Evolutionary conservation across 106 monocot genomes (phyloP), one percentile per base, ranked within the genome.

Genomic region (Dioscorea zingiberensis): DNA sequence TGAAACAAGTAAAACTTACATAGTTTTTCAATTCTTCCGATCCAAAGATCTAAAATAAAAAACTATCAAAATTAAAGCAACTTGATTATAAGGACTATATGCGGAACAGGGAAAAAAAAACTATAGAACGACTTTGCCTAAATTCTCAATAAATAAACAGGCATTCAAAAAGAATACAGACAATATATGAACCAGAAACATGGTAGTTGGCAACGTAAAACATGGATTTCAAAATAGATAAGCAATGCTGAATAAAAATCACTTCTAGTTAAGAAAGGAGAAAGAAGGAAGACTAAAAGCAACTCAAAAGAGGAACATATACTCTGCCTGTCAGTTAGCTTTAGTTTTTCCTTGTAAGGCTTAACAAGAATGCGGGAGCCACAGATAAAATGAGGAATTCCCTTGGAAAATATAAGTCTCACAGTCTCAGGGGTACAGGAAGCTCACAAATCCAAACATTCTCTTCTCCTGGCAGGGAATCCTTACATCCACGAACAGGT

Each of bases 371-470:
- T 82, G 21, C 85, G 81, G 7, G 80, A 62, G 29, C 83, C 87
- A 67, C 85, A 78, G 11, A 95, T 79, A 28, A 62, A 85, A 57
- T 95, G 94, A 24, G 94, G 87, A 47, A 73, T 69, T 21, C 83
- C 69, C 57, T 76, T 80, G 17, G 65, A 38, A 22, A 95, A 60
- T 28, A 95, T 80, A 15, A 64, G 21, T 10, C 61, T 77, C 23
- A 83, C 94, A 16, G 94, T 91, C 55, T 91, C 80, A 0, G 87
- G 17, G 51, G 26, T 79, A 77, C 4, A 74, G 22, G 61, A 95
- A 95, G 68, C 83, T 87, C 59, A 95, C 94, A 74, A 95, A 95
- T 13, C 94, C 94, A 75, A 83, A 95, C 94, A 95, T 95, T 19
- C 91, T 68, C 49, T 85, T 81, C 67, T 84, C 78, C 45, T 87